A percentile compares a stretch with the other conserved stretches of the same genome.
These are phyloP conservation scores for Penicillium goetzii DNA, from an alignment of 495 filamentous ascomycete species.

Conservation along the genomic window DNA sequence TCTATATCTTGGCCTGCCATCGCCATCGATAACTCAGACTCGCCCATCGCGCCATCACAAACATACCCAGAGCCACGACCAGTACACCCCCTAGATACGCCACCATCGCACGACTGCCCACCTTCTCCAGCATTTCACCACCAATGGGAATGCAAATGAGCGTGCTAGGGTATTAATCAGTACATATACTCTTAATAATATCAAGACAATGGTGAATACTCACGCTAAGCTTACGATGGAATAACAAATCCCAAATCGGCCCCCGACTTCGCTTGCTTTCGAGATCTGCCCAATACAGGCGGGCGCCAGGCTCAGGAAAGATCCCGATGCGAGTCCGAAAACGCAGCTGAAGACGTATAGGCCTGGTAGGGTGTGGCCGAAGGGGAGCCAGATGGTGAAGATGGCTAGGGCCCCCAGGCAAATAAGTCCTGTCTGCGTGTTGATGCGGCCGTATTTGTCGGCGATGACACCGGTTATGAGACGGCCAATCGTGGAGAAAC, in stretches of 20 bases:
- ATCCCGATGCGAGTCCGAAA: constrained; percentile 65
- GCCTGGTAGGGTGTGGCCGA: constrained; percentile 50
- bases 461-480: constrained; percentile 70
- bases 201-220: constrained; percentile 16
- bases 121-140: constrained; percentile 47
- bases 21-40: constrained; percentile 54
- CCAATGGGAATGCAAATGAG: constrained; percentile 47
- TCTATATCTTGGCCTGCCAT: constrained; percentile 43
- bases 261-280: constrained; percentile 63
- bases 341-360: constrained; percentile 61
- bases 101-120: constrained; percentile 41
- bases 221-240: constrained; percentile 65
- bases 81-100: constrained; percentile 45
- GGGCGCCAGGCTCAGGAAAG: constrained; percentile 63
- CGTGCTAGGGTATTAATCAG: constrained; percentile 26
- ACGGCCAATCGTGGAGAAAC: constrained; percentile 58
- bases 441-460: constrained; percentile 73
- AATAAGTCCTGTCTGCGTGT: constrained; percentile 50
- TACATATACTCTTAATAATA: not conserved
- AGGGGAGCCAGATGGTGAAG: constrained; percentile 62
- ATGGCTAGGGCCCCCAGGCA: constrained; percentile 51
- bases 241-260: constrained; percentile 69
- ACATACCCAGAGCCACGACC: constrained; percentile 40
- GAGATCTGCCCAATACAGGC: constrained; percentile 67
- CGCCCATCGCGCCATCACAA: constrained; percentile 52